Evolutionary conservation across 2,329 filamentous ascomycete species (phyloP).

Genomic region (Xylaria sp.): DNA sequence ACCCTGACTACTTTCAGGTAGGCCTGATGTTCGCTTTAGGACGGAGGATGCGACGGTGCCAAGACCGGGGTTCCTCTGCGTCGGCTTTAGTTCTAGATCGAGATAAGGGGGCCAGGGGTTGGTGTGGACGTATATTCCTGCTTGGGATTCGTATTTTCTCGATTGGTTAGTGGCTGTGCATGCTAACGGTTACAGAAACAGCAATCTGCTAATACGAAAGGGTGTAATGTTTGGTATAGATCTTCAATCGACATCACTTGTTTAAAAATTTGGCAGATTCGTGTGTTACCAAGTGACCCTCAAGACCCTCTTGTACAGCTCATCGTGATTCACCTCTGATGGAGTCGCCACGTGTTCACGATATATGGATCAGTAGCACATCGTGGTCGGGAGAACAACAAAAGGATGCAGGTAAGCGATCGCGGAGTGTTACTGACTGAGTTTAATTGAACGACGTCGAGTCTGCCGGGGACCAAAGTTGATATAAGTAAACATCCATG

Average conservation of each 20-base stretch:
- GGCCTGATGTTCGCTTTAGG: slow-evolving; percentile 9
- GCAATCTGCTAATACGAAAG: slow-evolving; percentile 18
- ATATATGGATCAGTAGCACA: slow-evolving; percentile 6
- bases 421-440: neutral
- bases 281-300: neutral
- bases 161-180: slow-evolving; percentile 23
- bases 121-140: neutral
- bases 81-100: slow-evolving; percentile 21
- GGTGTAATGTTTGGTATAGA: neutral
- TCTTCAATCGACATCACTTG: neutral
- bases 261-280: neutral
- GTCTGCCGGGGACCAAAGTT: neutral
- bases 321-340: neutral
- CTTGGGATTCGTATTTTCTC: slow-evolving; percentile 25
- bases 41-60: slow-evolving; percentile 24
- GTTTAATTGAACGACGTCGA: neutral
- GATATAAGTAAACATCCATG: too few species aligned
- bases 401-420: neutral
- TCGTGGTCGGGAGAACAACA: neutral
- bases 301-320: neutral
- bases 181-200: neutral
- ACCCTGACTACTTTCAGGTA: slow-evolving; percentile 6
- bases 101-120: slow-evolving; percentile 10
- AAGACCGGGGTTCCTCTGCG: slow-evolving; percentile 31
- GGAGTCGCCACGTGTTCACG: slow-evolving; percentile 20